These are phyloP conservation scores for Candolleomyces aberdarensis DNA, from an alignment of 768 basidiomycete genomes.

Conservation along the genomic window DNA sequence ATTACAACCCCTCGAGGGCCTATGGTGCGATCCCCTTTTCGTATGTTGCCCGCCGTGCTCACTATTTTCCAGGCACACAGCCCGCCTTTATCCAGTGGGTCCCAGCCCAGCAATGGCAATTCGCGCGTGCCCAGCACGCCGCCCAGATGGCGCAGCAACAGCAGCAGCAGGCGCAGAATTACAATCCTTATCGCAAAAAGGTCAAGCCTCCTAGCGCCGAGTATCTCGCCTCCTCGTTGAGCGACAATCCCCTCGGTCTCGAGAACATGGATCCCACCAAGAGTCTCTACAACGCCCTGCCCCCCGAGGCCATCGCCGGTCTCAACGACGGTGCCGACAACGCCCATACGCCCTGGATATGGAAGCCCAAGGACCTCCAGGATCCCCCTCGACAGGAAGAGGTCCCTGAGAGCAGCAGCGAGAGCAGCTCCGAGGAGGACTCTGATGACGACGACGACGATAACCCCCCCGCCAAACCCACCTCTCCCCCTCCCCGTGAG, in stretches of 20 bases:
- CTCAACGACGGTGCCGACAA: background rate
- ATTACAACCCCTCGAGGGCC: constrained; percentile 22
- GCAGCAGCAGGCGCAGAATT: constrained; percentile 22
- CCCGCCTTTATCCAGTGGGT: constrained; percentile 25
- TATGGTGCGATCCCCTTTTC: background rate
- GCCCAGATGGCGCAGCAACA: constrained; percentile 16
- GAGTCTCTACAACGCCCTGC: constrained; percentile 36
- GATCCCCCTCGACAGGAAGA: constrained; percentile 23
- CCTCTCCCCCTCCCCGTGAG: constrained; percentile 23
- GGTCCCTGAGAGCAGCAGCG: background rate
- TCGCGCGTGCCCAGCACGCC: constrained; percentile 19
- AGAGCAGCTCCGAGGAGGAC: constrained; percentile 9
- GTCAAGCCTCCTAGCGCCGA: constrained; percentile 56
- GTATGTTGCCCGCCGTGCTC: background rate
- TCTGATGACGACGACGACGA: constrained; percentile 8
- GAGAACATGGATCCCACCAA: constrained; percentile 56
- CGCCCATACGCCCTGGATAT: constrained; percentile 67
- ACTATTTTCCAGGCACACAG: constrained; percentile 17
- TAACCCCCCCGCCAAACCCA: background rate
- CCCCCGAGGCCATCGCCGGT: constrained; percentile 20
- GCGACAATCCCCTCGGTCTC: constrained; percentile 64
- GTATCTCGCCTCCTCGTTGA: constrained; percentile 58
- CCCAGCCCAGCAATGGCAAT: constrained; percentile 21
- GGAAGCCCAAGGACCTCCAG: constrained; percentile 52
- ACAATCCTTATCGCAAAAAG: constrained; percentile 62